A percentile compares a stretch with the other conserved stretches of the same genome.
Evolutionary conservation across 768 basidiomycete genomes (phyloP).

Genomic region (Lentinula lateritia): DNA sequence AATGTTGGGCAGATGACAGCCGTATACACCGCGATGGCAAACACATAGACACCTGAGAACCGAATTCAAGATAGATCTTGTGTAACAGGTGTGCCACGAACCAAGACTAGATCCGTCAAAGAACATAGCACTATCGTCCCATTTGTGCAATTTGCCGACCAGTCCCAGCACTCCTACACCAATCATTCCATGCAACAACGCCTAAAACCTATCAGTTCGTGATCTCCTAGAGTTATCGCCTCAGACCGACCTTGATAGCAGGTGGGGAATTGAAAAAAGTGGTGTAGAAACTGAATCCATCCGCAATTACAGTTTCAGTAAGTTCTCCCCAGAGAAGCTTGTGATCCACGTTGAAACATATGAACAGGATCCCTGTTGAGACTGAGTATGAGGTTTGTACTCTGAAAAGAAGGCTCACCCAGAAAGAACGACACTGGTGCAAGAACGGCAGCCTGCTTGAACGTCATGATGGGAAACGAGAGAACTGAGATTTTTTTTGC

Average conservation of each 20-base stretch:
- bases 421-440: constrained; percentile 87
- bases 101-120: constrained; percentile 90
- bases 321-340: constrained; percentile 69
- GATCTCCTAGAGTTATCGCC: background rate
- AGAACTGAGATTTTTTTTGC: constrained; percentile 6
- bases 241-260: constrained; percentile 74
- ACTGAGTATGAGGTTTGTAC: background rate
- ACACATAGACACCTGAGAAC: constrained; percentile 62
- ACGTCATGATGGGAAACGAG: constrained; percentile 57
- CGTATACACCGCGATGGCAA: constrained; percentile 74
- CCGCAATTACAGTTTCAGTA: constrained; percentile 58
- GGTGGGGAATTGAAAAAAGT: constrained; percentile 92
- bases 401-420: constrained; percentile 38
- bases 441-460: constrained; percentile 84
- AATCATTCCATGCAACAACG: constrained; percentile 81
- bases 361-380: constrained; percentile 66
- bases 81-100: constrained; percentile 28
- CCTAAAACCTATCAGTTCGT: constrained; percentile 38
- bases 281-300: constrained; percentile 86
- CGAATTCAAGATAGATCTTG: constrained; percentile 4
- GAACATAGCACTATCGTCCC: constrained; percentile 92
- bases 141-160: constrained; percentile 73
- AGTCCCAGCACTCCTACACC: constrained; percentile 73
- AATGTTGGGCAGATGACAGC: constrained; percentile 76
- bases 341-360: constrained; percentile 86